Percentiles rank a stretch among this genome's conserved stretches.
phyloP scores from a whole-genome alignment of 2,329 filamentous ascomycete genomes.

The Pseudomassariella vexata region DNA sequence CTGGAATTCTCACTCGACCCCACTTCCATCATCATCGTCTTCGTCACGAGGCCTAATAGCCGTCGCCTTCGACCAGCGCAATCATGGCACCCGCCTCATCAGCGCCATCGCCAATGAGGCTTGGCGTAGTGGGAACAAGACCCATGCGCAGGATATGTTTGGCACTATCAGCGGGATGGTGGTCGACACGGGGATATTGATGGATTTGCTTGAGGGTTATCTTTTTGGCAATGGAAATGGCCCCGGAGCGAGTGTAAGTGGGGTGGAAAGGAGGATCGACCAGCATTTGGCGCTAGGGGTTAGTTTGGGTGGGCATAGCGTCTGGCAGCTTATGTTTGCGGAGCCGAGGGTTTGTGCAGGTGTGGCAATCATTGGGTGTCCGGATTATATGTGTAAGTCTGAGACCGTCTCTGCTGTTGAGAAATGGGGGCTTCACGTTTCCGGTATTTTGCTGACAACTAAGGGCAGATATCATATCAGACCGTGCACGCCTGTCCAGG shows the following conservation, averaged over 20 bases:
- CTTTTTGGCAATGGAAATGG: constrained; percentile 46
- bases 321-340: constrained; percentile 76
- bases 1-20: constrained; percentile 32
- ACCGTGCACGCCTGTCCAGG: constrained; percentile 70
- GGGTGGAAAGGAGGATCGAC: constrained; percentile 29
- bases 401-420: neutral
- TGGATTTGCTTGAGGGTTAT: constrained; percentile 74
- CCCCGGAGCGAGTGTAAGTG: constrained; percentile 22
- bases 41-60: constrained; percentile 62
- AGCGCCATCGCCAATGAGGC: constrained; percentile 64
- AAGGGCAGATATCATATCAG: constrained; percentile 63
- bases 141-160: constrained; percentile 91
- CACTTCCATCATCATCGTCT: too few relatives aligned
- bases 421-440: too few relatives aligned
- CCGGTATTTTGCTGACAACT: too few relatives aligned
- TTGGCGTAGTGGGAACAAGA: constrained; percentile 73
- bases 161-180: constrained; percentile 67
- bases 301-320: constrained; percentile 79
- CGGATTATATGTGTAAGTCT: constrained; percentile 67
- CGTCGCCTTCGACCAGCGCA: constrained; percentile 84
- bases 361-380: constrained; percentile 80
- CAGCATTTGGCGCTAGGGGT: constrained; percentile 75
- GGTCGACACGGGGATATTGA: constrained; percentile 66
- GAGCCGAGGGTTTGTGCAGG: constrained; percentile 75
- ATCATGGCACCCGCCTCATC: constrained; percentile 74